Conservation (phyloP, 2,329 filamentous ascomycete genomes). For the Phyllosticta capitalensis region DNA sequence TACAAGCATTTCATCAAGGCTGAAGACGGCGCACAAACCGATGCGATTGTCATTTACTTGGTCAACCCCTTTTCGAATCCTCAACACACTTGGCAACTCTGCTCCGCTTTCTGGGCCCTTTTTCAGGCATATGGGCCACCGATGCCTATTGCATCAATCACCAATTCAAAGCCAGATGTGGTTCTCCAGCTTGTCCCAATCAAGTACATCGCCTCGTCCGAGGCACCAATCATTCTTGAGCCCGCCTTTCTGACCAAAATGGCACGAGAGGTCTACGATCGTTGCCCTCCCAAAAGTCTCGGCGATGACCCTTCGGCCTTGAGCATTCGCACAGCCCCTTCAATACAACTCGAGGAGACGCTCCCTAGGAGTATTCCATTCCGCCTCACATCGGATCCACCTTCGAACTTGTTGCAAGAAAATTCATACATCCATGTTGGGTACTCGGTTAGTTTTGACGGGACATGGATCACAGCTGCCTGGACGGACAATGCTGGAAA, state of each 20-base stretch:
- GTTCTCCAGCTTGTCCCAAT: slow-evolving; percentile 68
- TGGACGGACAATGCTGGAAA: slow-evolving; percentile 74
- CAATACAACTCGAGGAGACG: slow-evolving; percentile 62
- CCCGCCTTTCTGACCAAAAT: slow-evolving; percentile 26
- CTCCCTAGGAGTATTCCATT: slow-evolving; percentile 67
- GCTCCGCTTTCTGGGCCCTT: slow-evolving; percentile 62
- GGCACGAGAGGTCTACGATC: slow-evolving; percentile 68
- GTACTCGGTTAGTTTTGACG: slow-evolving; percentile 66
- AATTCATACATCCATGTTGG: slow-evolving; percentile 73
- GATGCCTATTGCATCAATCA: slow-evolving; percentile 32
- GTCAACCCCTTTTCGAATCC: slow-evolving; percentile 58
- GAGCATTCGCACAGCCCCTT: slow-evolving; percentile 50
- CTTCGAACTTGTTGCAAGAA: slow-evolving; percentile 64
- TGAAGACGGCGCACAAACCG: slow-evolving; percentile 40
- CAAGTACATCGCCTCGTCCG: slow-evolving; percentile 55
- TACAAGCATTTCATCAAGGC: slow-evolving; percentile 23
- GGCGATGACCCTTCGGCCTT: slow-evolving; percentile 35
- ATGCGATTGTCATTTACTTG: slow-evolving; percentile 61
- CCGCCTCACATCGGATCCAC: slow-evolving; percentile 57
- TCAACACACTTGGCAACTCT: slow-evolving; percentile 55
- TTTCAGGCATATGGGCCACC: slow-evolving; percentile 53
- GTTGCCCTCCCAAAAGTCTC: slow-evolving; percentile 46
- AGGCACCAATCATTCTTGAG: slow-evolving; percentile 52
- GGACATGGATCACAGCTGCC: slow-evolving; percentile 67
- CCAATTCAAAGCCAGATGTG: slow-evolving; percentile 44